Base-by-base conservation (phyloP, 2,329 filamentous ascomycete genomes). In the Pseudofabraea citricarpa region DNA sequence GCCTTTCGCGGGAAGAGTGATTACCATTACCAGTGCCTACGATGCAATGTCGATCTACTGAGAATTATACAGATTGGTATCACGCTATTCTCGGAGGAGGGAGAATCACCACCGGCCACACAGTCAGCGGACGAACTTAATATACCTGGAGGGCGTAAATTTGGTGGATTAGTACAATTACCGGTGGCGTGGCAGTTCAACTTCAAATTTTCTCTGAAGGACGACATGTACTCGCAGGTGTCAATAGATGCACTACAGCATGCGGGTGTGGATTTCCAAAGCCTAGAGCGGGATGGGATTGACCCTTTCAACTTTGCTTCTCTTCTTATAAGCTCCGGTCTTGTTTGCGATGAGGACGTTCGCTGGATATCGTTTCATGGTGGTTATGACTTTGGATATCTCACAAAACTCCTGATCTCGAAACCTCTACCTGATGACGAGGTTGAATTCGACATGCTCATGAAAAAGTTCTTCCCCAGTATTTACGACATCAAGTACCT, bases 151-250 rank as follows among this genome's bases (percentile, higher is more conserved):
- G 51, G 65, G 67, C 55, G 57, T 44, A 58, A 55, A 20, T 75
- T 77, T 51, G 67, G 71, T 26, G 53, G 48, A 45, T 58, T 56
- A 42, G 51, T 55, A 37, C 74, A 78, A 38, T 82, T 89, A 46
- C 91, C 88, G 13, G 94, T 87, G 61, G 94, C 91, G 15, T 98
- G 93, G 93, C 91, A 96, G 56, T 98, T 98, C 75, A 97, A 98
- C 73, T 98, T 98, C 69, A 85, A 90, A 56, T 98, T 97, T 66
- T 93, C 89, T 2, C 75, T 96, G 8, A 87, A 93, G 54, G 82
- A 91, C 29, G 93, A 98, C 67, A 98, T 98, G 93, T 97, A 94
- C 68, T 93, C 94, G 51, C 86, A 95, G 62, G 86, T 90, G 45
- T 96, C 90, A 13, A 96, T 96, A 54, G 86, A 93, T 52, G 89